A percentile compares a stretch with the other conserved stretches of the same genome.
Conservation (phyloP, 2,329 filamentous ascomycete genomes). For the Xylaria sp. region DNA sequence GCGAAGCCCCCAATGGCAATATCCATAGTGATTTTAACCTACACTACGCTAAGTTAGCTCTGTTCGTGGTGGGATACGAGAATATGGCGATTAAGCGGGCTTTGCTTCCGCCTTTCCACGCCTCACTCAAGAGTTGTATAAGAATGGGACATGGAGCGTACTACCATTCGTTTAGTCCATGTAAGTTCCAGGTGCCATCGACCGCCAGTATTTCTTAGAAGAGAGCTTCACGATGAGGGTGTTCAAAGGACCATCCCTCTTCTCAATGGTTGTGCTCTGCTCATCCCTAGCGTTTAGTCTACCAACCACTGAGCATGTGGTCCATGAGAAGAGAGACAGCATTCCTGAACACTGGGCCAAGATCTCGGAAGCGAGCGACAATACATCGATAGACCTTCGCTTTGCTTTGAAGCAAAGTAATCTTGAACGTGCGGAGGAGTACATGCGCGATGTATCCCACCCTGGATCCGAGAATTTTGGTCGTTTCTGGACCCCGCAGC, state of each 20-base stretch:
- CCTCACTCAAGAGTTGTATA: neutral
- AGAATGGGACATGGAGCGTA: neutral
- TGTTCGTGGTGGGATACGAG: conserved; percentile 14
- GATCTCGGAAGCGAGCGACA: neutral
- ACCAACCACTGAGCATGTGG: conserved; percentile 15
- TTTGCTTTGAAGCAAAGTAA: conserved; percentile 30
- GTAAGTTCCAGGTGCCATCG: neutral
- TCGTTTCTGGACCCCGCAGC: conserved; percentile 26
- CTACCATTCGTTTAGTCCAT: neutral
- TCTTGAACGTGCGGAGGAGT: conserved; percentile 23
- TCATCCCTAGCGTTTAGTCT: conserved; percentile 15
- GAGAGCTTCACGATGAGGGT: conserved; percentile 7
- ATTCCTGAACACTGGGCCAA: conserved; percentile 23
- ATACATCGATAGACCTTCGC: conserved; percentile 18
- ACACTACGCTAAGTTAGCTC: neutral
- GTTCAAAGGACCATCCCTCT: neutral
- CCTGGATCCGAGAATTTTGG: conserved; percentile 23
- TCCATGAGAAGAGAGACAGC: conserved; percentile 25
- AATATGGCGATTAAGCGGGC: neutral
- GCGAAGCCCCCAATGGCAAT: conserved; percentile 3
- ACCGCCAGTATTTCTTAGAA: neutral
- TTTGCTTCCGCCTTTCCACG: conserved; percentile 8
- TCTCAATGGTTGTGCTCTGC: conserved; percentile 6
- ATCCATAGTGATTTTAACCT: neutral
- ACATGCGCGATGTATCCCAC: conserved; percentile 28